Percentiles rank a stretch among this genome's conserved stretches.
phyloP scores from a whole-genome alignment of 2,329 filamentous ascomycete genomes.

The Emmonsia crescens region DNA sequence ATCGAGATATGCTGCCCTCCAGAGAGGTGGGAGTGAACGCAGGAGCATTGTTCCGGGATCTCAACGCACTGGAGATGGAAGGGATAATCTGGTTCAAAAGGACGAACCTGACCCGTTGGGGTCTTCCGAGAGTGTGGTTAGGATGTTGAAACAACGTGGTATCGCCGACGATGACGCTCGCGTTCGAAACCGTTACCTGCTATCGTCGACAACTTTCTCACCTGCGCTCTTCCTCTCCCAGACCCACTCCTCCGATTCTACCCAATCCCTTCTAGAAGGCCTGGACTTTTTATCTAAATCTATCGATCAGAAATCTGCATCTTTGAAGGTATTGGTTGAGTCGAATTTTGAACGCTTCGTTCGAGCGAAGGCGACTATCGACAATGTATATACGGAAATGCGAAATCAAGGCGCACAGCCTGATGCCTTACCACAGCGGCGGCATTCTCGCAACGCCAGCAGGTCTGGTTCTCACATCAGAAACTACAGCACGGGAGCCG shows the following conservation, averaged over 20 bases:
- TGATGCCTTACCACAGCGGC: slow-evolving; percentile 11
- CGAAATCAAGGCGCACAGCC: slow-evolving; percentile 52
- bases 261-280: slow-evolving; percentile 66
- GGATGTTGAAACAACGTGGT: slow-evolving; percentile 63
- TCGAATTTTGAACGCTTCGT: slow-evolving; percentile 98
- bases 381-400: slow-evolving; percentile 99
- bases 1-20: slow-evolving; percentile 75
- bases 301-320: slow-evolving; percentile 96
- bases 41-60: slow-evolving; percentile 56
- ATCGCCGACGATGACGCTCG: slow-evolving; percentile 70
- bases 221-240: slow-evolving; percentile 86
- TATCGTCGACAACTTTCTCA: slow-evolving; percentile 92
- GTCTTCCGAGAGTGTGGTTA: slow-evolving; percentile 75
- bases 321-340: slow-evolving; percentile 89
- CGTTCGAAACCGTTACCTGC: slow-evolving; percentile 79
- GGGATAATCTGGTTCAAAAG: slow-evolving; percentile 70
- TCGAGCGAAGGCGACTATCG: slow-evolving; percentile 91
- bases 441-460: slow-evolving; percentile 47
- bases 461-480: slow-evolving; percentile 52
- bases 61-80: slow-evolving; percentile 55
- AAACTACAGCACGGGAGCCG: slow-evolving; percentile 38
- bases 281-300: slow-evolving; percentile 78
- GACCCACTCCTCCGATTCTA: slow-evolving; percentile 77
- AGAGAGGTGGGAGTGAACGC: slow-evolving; percentile 59
- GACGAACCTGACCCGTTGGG: slow-evolving; percentile 91